Evolutionary conservation across 1,284 basidiomycete species (phyloP).

Genomic region (Thelephora terrestris): DNA sequence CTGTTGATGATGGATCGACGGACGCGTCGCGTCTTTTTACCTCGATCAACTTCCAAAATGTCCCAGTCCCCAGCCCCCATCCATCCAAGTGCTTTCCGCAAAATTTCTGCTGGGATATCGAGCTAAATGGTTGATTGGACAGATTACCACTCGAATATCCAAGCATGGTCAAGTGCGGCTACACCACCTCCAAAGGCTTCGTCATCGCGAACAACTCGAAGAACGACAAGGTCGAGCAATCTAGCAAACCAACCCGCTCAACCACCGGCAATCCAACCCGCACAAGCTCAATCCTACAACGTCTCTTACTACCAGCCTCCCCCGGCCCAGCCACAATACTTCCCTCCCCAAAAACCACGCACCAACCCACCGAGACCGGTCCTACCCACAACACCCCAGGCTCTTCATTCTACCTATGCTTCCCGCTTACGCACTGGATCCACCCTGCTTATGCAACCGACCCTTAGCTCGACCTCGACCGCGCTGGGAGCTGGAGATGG

Average conservation of each 20-base stretch:
- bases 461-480: slow-evolving; percentile 35
- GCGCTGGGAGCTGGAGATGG: slow-evolving; percentile 28
- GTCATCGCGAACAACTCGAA: background rate
- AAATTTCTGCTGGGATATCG: too few relatives aligned
- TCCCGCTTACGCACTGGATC: slow-evolving; percentile 90
- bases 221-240: slow-evolving; percentile 1
- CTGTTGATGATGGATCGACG: background rate
- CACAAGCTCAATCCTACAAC: background rate
- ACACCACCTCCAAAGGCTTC: background rate
- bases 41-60: background rate
- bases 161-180: background rate
- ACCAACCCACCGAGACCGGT: slow-evolving; percentile 36
- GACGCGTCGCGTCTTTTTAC: background rate
- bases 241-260: background rate
- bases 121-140: too few relatives aligned
- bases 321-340: background rate
- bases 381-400: slow-evolving; percentile 58
- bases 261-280: background rate
- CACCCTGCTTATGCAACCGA: slow-evolving; percentile 88
- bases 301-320: background rate
- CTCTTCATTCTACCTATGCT: slow-evolving; percentile 75
- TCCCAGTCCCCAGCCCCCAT: background rate
- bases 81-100: background rate
- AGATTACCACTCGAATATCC: slow-evolving; percentile 1
- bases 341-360: background rate